A percentile compares a stretch with the other conserved stretches of the same genome.
phyloP scores from a whole-genome alignment of 176 grass and related monocot species.

The Stipa capillata region DNA sequence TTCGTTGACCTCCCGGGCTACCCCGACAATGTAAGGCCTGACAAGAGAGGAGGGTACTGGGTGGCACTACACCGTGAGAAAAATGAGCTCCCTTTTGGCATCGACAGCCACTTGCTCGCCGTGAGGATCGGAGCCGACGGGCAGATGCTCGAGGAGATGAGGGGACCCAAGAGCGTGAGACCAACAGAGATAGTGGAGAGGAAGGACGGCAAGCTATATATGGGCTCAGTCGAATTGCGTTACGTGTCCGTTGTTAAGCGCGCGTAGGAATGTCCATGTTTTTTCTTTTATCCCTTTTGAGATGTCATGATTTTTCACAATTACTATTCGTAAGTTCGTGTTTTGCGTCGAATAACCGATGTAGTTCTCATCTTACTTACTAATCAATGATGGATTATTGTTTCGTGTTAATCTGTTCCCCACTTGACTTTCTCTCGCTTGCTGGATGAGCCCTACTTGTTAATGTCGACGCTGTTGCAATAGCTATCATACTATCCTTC shows the following conservation, averaged over 20 bases:
- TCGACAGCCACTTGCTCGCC: not conserved
- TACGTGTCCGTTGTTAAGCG: not conserved
- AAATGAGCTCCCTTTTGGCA: not conserved
- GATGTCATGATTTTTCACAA: no score
- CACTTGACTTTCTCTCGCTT: no score
- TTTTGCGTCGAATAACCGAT: no score
- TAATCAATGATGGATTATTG: no score
- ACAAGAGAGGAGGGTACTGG: not conserved
- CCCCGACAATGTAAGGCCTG: not conserved
- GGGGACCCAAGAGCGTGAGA: not conserved
- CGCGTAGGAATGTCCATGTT: no score
- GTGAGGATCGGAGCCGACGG: not conserved
- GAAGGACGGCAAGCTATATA: not conserved
- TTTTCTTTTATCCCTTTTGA: no score
- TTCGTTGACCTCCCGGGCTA: not conserved
- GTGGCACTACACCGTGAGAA: slow-evolving; percentile 2
- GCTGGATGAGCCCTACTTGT: no score
- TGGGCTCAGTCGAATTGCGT: not conserved
- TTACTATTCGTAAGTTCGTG: no score
- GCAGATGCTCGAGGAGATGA: not conserved
- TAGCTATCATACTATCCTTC: no score
- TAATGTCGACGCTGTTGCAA: no score
- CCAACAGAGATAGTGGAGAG: not conserved
- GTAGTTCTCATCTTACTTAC: no score
- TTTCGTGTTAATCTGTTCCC: no score